Conservation (phyloP, 352 stramenopile genomes). For the Globisporangium irregulare region DNA sequence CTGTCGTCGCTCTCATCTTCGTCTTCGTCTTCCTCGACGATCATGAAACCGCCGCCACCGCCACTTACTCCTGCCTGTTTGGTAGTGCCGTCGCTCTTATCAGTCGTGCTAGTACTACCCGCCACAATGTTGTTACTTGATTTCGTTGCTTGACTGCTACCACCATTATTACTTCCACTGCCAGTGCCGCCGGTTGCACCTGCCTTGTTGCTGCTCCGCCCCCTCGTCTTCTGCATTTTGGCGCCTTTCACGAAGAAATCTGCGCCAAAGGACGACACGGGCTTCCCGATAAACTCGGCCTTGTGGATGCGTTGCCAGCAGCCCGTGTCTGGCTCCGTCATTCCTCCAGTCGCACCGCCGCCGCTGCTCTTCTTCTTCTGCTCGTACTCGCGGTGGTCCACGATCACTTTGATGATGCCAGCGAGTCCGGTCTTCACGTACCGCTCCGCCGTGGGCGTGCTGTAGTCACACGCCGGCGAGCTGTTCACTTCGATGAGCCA, state of each 20-base stretch:
- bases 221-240: constrained; percentile 39
- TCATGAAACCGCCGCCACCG: background rate
- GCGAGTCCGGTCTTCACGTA: constrained; percentile 85
- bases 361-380: constrained; percentile 31
- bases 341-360: background rate
- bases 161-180: background rate
- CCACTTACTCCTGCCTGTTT: background rate
- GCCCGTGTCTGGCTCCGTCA: constrained; percentile 49
- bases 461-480: constrained; percentile 92
- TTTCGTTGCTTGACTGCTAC: background rate
- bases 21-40: constrained; percentile 13
- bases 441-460: constrained; percentile 83
- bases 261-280: constrained; percentile 53
- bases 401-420: constrained; percentile 88
- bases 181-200: background rate
- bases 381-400: constrained; percentile 81
- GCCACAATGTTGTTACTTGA: background rate
- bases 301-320: constrained; percentile 66
- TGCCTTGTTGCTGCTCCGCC: background rate
- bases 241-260: constrained; percentile 69
- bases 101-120: background rate
- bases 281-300: constrained; percentile 62
- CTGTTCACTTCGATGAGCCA: constrained; percentile 94
- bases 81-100: background rate
- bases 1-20: background rate